phyloP scores from a whole-genome alignment of 2,329 filamentous ascomycete genomes.

The Spiromastix sp. region DNA sequence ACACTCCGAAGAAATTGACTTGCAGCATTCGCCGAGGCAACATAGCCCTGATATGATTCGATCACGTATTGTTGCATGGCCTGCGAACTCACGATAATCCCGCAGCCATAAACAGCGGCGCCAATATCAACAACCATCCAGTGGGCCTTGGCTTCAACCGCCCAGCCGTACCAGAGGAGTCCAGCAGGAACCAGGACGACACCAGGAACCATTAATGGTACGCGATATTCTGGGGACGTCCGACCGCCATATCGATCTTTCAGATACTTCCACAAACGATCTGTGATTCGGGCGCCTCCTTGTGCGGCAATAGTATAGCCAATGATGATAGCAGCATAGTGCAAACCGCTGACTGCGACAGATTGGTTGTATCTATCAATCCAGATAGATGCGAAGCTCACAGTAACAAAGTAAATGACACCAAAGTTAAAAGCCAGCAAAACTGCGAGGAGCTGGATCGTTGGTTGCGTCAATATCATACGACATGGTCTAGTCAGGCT shows the following conservation, averaged over 20 bases:
- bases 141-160: conserved; percentile 38
- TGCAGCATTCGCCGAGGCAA: conserved; percentile 38
- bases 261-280: conserved; percentile 9
- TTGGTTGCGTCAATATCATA: conserved; percentile 46
- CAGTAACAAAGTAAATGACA: conserved; percentile 52
- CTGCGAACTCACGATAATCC: conserved; percentile 36
- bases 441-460: conserved; percentile 45
- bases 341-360: conserved; percentile 48
- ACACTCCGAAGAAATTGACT: conserved; percentile 36
- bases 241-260: background rate
- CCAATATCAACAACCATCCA: conserved; percentile 49
- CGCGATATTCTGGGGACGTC: conserved; percentile 35
- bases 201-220: conserved; percentile 47
- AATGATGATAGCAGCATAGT: conserved; percentile 52
- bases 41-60: conserved; percentile 34
- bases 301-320: conserved; percentile 51
- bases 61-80: conserved; percentile 34
- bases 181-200: conserved; percentile 43
- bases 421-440: conserved; percentile 52
- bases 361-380: conserved; percentile 42
- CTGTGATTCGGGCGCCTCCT: conserved; percentile 25
- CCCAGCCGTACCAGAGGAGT: conserved; percentile 50
- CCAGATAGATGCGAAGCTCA: conserved; percentile 53
- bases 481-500: conserved; percentile 49
- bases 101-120: conserved; percentile 39